Evolutionary conservation across 495 filamentous ascomycete species (phyloP), one percentile per base, ranked within the genome.

Genomic region (Talaromyces ruber): DNA sequence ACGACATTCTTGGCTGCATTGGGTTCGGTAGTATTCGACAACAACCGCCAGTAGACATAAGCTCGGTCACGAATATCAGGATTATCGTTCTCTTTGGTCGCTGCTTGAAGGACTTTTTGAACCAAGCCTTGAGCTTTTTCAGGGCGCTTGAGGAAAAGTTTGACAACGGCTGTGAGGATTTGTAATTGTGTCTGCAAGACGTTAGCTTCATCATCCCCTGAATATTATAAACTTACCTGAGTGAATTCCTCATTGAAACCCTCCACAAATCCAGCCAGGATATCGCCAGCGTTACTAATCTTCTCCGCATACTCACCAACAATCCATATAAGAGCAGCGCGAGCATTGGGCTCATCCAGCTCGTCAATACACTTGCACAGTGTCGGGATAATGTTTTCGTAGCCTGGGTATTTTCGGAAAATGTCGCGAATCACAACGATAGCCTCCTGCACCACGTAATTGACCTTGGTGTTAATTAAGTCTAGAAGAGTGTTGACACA

Each of bases 381-480:
- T 6, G 92, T 97, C 14, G 93, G 93, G 64, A 98, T 98, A 66
- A 98, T 96, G 16, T 92, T 93, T 71, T 98, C 95, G 70, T 98
- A 98, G 28, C 94, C 93, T 6, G 93, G 93, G 70, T 98, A 98
- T 73, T 95, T 96, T 30, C 94, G 83, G 77, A 98, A 93, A 54
- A 98, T 98, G 68, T 98, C 95, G 76, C 96, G 96, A 78, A 98
- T 97, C 16, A 98, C 94, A 26, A 98, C 91, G 63, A 98, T 90
- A 2, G 92, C 95, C 74, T 98, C 94, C 73, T 98, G 94, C 11
- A 98, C 94, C 56, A 98, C 95, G 71, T 98, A 98, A 78, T 97
- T 97, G 69, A 98, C 93, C 76, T 98, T 98, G 52, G 91, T 96
- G 63, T 91, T 88, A 67, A 98, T 96, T 21, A 98, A 77, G 68